Evolutionary conservation across 805 yeast genomes (phyloP).

Genomic region (Maudiozyma barnettii): DNA sequence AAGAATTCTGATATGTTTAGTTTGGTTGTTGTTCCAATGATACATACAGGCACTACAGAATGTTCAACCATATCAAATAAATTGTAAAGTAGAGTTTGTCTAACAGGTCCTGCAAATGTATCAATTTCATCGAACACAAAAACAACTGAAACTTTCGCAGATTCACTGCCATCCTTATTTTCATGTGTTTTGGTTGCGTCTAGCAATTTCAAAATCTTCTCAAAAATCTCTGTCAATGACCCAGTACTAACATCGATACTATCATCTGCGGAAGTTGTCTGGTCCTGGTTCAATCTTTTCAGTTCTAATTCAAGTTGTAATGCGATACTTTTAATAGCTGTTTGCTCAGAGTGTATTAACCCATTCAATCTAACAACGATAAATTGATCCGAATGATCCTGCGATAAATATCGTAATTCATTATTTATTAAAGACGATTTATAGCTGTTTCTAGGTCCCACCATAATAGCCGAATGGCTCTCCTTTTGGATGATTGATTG

Average conservation of each 20-base stretch:
- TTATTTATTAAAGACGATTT: conserved; percentile 55
- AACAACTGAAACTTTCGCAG: conserved; percentile 48
- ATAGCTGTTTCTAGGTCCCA: conserved; percentile 77
- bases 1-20: conserved; percentile 68
- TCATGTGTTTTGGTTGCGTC: conserved; percentile 28
- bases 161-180: conserved; percentile 14
- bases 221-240: conserved; percentile 52
- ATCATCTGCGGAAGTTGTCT: conserved; percentile 1
- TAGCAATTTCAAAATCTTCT: conserved; percentile 44
- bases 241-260: conserved; percentile 38
- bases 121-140: conserved; percentile 84
- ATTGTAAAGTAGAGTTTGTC: conserved; percentile 81
- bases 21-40: conserved; percentile 70
- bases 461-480: conserved; percentile 69
- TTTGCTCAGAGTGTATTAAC: conserved; percentile 55
- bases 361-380: conserved; percentile 63
- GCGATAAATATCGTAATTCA: conserved; percentile 40
- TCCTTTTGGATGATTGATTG: conserved; percentile 59
- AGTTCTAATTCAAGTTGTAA: conserved; percentile 57
- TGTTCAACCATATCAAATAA: conserved; percentile 78
- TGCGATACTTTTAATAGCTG: conserved; percentile 80
- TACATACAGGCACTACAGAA: conserved; percentile 61
- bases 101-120: conserved; percentile 54
- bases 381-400: conserved; percentile 39
- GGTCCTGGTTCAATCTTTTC: conserved; percentile 20